Base-by-base conservation (phyloP, 2,329 filamentous ascomycete species). In the Penicillium sp. region DNA sequence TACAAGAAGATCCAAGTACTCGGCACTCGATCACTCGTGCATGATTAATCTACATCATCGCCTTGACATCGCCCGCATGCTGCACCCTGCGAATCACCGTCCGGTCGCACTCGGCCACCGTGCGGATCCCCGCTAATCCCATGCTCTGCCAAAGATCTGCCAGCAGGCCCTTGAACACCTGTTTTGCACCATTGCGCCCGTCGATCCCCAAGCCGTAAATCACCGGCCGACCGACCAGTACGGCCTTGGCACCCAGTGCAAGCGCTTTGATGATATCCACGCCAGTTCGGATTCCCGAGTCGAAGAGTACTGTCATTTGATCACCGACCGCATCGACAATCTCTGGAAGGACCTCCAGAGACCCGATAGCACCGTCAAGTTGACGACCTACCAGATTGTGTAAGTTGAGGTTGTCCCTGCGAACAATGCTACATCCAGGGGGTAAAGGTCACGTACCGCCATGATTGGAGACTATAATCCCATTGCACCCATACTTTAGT, bases 271-370 rank as follows among this genome's bases (percentile, higher is more conserved):
- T 75, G 37, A 83, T 77, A 71, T 85, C 83, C 2, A 74, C 77
- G 3, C 83, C 83, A 4, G 78, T 80, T 13, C 82, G 75, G 45
- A 85, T 76, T 1, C 83, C 83, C 15, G 79, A 81, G 67, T 86
- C 83, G 58, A 85, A 85, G 9, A 85, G 74, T 1, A 85, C 75
- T 1, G 79, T 81, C 65, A 79, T 63, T 58, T 75, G 75, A 50
- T 78, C 75, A 30, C 78, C 85, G 0, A 88, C 87, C 0, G 85
- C 86, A 4, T 88, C 85, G 62, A 86, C 84, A 63, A 89, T 86
- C 66, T 87, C 82, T 0, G 85, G 83, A 51, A 89, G 76, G 71
- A 87, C 71, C 73, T 86, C 81, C 51, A 85, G 70, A 53, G 79
- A 81, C 8, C 79, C 81, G 30, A 83, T 81, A 0, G 80, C 83